A percentile compares a stretch with the other conserved stretches of the same genome.
These are phyloP conservation scores for Termitomyces sp. DNA, from an alignment of 768 basidiomycete genomes.

Conservation along the genomic window DNA sequence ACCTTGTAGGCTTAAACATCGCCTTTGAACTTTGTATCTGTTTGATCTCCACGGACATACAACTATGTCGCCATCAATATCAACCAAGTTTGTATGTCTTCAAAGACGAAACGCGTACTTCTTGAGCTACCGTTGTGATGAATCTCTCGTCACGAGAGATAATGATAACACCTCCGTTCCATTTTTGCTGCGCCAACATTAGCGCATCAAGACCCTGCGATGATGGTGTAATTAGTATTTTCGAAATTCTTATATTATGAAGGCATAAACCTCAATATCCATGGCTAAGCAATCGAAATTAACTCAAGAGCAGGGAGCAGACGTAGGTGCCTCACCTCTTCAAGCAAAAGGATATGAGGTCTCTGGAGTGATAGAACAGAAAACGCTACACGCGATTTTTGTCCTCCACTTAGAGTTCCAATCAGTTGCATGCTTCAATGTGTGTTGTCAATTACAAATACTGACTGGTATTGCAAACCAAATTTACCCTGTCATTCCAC, in stretches of 20 bases:
- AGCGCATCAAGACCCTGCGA: constrained; percentile 90
- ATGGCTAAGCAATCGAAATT: constrained; percentile 49
- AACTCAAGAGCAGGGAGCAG: not conserved
- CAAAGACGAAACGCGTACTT: constrained; percentile 42
- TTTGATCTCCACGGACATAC: constrained; percentile 89
- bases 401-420: constrained; percentile 90
- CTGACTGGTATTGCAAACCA: not conserved
- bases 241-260: not conserved
- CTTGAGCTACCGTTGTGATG: constrained; percentile 84
- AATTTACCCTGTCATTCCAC: constrained; percentile 84
- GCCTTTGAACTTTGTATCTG: constrained; percentile 79
- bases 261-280: constrained; percentile 73
- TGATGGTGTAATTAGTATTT: not conserved
- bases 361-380: constrained; percentile 79
- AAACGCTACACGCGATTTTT: constrained; percentile 95
- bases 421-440: constrained; percentile 77
- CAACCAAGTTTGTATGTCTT: not conserved
- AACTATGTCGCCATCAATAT: constrained; percentile 44
- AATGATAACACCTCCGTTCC: constrained; percentile 91
- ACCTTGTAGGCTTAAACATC: constrained; percentile 94
- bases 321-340: constrained; percentile 62
- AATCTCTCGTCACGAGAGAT: constrained; percentile 96
- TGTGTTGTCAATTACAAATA: not conserved
- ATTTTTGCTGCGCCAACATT: constrained; percentile 73
- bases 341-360: constrained; percentile 90